Conservation (phyloP, 129 eudicot genomes). For the Erigeron canadensis region DNA sequence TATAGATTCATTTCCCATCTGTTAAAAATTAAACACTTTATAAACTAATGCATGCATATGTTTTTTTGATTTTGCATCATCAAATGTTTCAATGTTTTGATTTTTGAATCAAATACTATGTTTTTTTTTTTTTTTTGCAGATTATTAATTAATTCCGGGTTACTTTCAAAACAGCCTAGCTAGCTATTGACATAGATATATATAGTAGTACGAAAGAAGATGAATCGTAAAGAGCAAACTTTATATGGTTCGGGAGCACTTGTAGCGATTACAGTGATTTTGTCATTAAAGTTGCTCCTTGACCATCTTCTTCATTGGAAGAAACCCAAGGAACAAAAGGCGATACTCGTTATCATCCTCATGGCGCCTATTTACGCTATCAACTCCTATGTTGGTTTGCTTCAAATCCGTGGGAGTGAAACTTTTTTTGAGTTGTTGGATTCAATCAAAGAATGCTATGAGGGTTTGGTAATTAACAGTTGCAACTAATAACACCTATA, state of each 20-base stretch:
- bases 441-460: conserved; percentile 70
- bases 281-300: conserved; percentile 46
- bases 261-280: conserved; percentile 44
- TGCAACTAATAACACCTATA: neutral
- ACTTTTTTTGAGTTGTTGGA: conserved; percentile 64
- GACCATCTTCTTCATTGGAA: conserved; percentile 57
- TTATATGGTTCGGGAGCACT: conserved; percentile 41
- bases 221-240: too few relatives aligned
- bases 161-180: too few relatives aligned
- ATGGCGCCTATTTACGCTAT: conserved; percentile 72
- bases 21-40: too few relatives aligned
- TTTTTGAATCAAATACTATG: too few relatives aligned
- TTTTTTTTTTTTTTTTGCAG: too few relatives aligned
- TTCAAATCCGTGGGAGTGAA: conserved; percentile 49
- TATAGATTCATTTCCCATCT: too few relatives aligned
- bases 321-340: conserved; percentile 75
- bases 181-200: too few relatives aligned
- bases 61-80: too few relatives aligned
- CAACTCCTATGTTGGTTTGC: conserved; percentile 55
- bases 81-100: too few relatives aligned
- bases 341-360: conserved; percentile 54
- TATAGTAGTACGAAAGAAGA: too few relatives aligned
- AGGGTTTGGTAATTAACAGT: conserved; percentile 59
- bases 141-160: too few relatives aligned
- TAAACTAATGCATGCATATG: too few relatives aligned